phyloP scores from a whole-genome alignment of 768 basidiomycete genomes.

The Boletus rufocinnamomeus region DNA sequence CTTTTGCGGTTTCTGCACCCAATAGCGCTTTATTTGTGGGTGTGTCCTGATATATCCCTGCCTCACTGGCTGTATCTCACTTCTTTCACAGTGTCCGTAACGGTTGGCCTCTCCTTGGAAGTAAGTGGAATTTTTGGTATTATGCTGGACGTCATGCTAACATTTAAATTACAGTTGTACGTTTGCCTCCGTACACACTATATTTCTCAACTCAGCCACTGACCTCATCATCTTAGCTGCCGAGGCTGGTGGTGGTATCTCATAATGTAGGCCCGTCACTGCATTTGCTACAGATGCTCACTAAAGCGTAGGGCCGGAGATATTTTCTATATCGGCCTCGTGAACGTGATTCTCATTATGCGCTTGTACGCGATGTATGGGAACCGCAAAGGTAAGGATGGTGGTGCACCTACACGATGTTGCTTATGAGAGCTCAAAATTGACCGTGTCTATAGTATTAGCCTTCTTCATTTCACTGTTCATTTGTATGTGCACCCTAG shows the following conservation, averaged over 20 bases:
- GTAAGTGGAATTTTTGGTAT: background rate
- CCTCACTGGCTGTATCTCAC: background rate
- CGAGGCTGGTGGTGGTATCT: background rate
- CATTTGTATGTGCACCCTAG: background rate
- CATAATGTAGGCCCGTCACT: background rate
- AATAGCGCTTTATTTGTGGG: background rate
- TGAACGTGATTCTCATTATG: conserved; percentile 2
- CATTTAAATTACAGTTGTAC: background rate
- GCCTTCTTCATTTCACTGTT: too few relatives aligned
- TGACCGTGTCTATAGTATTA: background rate
- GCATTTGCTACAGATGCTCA: too few relatives aligned
- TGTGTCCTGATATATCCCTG: background rate
- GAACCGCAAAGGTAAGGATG: too few relatives aligned
- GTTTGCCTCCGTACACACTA: background rate
- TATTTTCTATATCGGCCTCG: background rate
- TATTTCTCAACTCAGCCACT: background rate
- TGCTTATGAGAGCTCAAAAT: background rate
- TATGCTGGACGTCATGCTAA: background rate
- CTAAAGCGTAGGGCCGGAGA: background rate
- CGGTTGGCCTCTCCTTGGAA: background rate
- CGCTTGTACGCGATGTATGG: too few relatives aligned
- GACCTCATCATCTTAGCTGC: background rate
- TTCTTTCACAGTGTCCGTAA: background rate
- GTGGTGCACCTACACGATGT: background rate
- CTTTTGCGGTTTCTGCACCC: background rate